A percentile compares a stretch with the other conserved stretches of the same genome.
Conservation (phyloP, 768 basidiomycete species). For the Tephrocybe sp. region DNA sequence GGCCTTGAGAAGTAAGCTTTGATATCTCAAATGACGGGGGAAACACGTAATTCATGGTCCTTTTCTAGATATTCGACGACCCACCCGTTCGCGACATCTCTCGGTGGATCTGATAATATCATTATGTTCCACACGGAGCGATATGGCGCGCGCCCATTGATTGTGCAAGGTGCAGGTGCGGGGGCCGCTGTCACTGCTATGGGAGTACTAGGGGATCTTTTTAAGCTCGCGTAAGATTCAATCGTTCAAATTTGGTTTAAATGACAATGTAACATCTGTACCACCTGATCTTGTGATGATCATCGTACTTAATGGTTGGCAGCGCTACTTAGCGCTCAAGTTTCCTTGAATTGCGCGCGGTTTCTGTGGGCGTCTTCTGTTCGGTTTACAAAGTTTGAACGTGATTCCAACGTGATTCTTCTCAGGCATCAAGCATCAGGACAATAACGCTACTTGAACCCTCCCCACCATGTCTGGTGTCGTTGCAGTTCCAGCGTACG, state of each 20-base stretch:
- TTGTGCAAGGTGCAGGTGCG: conserved; percentile 95
- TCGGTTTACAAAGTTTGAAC: too few species aligned
- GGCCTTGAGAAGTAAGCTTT: conserved; percentile 80
- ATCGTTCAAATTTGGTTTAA: too few species aligned
- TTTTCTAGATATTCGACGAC: conserved; percentile 73
- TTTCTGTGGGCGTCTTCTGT: too few species aligned
- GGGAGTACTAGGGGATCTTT: conserved; percentile 90
- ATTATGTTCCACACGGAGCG: conserved; percentile 96
- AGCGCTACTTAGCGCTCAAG: too few species aligned
- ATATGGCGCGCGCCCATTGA: conserved; percentile 85
- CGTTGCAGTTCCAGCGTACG: conserved; percentile 17
- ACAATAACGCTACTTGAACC: not conserved
- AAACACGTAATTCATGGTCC: conserved; percentile 4
- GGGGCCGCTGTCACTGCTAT: conserved; percentile 99
- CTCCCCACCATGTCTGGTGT: conserved; percentile 15
- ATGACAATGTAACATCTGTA: not conserved
- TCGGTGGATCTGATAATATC: conserved; percentile 97
- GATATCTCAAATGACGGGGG: not conserved
- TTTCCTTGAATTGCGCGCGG: too few species aligned
- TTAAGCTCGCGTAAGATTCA: conserved; percentile 47
- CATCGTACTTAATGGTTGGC: too few species aligned
- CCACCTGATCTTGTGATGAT: too few species aligned
- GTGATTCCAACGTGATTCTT: too few species aligned
- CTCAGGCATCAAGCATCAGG: not conserved
- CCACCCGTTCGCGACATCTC: conserved; percentile 94